These are phyloP conservation scores for Colletotrichum sp. DNA, from an alignment of 2,329 filamentous ascomycete genomes.

Conservation along the genomic window DNA sequence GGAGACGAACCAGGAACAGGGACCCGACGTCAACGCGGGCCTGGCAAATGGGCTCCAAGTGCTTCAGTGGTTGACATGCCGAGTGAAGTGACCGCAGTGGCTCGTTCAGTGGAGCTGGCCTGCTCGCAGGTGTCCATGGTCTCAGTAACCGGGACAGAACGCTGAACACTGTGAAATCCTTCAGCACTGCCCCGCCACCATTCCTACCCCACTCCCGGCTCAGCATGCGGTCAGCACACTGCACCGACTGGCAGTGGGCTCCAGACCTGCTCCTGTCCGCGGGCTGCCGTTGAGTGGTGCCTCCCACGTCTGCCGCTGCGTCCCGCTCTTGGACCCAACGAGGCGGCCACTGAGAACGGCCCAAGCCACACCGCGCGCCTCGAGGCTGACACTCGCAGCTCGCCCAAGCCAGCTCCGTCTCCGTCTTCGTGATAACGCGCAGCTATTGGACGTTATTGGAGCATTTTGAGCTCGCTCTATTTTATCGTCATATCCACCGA, in stretches of 20 bases:
- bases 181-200: conserved; percentile 14
- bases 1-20: background rate
- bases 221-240: background rate
- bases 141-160: background rate
- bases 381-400: conserved; percentile 18
- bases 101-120: background rate
- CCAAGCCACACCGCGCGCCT: conserved; percentile 17
- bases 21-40: background rate
- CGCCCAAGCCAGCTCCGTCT: background rate
- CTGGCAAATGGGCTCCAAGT: background rate
- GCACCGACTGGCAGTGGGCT: background rate
- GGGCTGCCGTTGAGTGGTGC: background rate
- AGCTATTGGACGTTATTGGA: background rate
- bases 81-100: background rate
- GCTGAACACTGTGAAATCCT: background rate
- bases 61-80: background rate
- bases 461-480: background rate
- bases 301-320: background rate
- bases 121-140: background rate
- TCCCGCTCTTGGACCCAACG: background rate
- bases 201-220: conserved; percentile 6
- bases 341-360: background rate
- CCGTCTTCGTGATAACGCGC: conserved; percentile 3
- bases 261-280: background rate
- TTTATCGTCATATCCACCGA: conserved; percentile 35